Conservation (phyloP, 768 basidiomycete genomes). For the Boletus coccyginus region DNA sequence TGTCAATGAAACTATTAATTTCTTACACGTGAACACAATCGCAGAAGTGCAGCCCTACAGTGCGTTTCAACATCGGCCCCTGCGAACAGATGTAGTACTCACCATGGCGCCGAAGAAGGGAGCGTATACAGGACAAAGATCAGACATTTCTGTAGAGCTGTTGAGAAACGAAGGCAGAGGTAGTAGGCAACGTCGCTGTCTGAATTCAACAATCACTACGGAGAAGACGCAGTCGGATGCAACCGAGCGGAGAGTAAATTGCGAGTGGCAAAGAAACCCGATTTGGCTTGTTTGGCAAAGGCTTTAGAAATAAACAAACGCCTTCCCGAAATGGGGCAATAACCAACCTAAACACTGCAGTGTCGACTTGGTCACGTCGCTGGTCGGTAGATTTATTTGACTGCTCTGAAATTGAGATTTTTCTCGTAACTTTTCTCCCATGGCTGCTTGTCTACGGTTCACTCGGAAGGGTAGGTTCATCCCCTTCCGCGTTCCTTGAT, state of each 20-base stretch:
- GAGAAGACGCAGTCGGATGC: slow-evolving; percentile 11
- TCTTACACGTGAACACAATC: slow-evolving; percentile 96
- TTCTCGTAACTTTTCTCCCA: slow-evolving; percentile 16
- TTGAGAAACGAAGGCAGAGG: not conserved
- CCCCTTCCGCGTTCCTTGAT: not conserved
- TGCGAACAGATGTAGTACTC: slow-evolving; percentile 26
- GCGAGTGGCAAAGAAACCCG: not conserved
- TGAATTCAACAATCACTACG: slow-evolving; percentile 8
- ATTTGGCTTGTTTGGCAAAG: slow-evolving; percentile 25
- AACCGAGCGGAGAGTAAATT: slow-evolving; percentile 26
- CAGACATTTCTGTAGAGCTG: slow-evolving; percentile 50
- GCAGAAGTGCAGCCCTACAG: slow-evolving; percentile 90
- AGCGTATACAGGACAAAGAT: slow-evolving; percentile 90
- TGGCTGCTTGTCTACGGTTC: slow-evolving; percentile 72
- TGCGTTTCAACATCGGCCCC: slow-evolving; percentile 8
- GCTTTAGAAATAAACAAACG: slow-evolving; percentile 32
- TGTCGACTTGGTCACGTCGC: no score
- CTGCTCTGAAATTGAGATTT: no score
- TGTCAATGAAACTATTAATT: not conserved
- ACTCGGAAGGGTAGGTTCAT: slow-evolving; percentile 51
- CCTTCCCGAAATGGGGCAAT: slow-evolving; percentile 3
- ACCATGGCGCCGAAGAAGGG: slow-evolving; percentile 99
- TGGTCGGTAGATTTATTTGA: not conserved
- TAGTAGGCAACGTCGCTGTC: not conserved
- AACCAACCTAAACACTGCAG: no score